Conservation (phyloP, 1,139 yeast genomes). For the Scheffersomyces cryptocercus region DNA sequence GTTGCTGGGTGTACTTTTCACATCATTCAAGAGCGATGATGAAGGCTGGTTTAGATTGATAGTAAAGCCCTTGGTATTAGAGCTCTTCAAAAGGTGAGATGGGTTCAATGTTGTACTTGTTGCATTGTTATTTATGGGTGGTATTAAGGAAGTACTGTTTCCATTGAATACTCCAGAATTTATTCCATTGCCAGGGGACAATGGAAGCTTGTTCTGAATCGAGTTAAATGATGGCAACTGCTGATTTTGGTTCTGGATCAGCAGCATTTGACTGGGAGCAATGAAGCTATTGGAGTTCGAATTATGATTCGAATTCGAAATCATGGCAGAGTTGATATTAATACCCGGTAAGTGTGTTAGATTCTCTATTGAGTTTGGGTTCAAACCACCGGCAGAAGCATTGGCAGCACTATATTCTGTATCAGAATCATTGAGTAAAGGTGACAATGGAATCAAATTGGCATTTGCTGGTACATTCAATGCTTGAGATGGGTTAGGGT, state of each 20-base stretch:
- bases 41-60: constrained; percentile 4
- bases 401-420: constrained; percentile 19
- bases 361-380: constrained; percentile 14
- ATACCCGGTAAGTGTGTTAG: constrained; percentile 17
- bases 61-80: constrained; percentile 6
- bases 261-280: constrained; percentile 19
- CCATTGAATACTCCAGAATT: neutral
- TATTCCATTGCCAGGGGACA: constrained; percentile 7
- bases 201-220: constrained; percentile 35
- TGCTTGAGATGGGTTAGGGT: constrained; percentile 9
- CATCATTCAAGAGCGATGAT: constrained; percentile 3
- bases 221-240: constrained; percentile 41
- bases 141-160: constrained; percentile 6
- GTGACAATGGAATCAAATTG: constrained; percentile 37
- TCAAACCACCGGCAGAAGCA: constrained; percentile 8
- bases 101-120: constrained; percentile 10
- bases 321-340: constrained; percentile 1
- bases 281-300: constrained; percentile 4
- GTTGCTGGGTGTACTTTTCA: constrained; percentile 1
- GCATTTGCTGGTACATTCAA: constrained; percentile 11
- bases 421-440: constrained; percentile 36
- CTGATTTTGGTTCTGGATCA: constrained; percentile 31
- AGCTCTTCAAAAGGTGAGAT: constrained; percentile 10
- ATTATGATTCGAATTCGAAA: constrained; percentile 1
- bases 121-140: constrained; percentile 6